Conservation (phyloP, 169 alveolate genomes). For the Amoebophrya sp. region DNA sequence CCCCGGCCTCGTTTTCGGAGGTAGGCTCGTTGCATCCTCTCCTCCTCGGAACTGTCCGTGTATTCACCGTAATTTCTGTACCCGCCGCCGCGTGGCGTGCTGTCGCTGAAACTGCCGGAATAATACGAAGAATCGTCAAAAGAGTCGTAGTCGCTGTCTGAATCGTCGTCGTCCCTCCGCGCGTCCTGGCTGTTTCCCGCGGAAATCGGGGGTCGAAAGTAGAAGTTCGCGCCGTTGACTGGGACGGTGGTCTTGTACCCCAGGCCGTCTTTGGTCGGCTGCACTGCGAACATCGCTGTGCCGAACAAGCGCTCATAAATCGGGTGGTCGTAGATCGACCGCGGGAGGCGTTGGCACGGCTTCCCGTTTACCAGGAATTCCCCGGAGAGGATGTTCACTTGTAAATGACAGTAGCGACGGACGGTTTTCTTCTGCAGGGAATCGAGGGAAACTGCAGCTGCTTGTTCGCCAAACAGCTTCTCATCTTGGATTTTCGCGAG, state of each 20-base stretch:
- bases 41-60: too few species aligned
- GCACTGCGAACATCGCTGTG: constrained; percentile 12
- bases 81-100: background rate
- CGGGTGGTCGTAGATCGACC: background rate
- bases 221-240: background rate
- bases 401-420: background rate
- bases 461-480: too few species aligned
- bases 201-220: background rate
- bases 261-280: constrained; percentile 22
- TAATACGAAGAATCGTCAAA: background rate
- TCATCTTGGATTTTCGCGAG: too few species aligned
- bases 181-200: background rate
- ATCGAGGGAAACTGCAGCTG: background rate
- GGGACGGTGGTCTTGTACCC: background rate
- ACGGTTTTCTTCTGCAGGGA: background rate
- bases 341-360: constrained; percentile 27
- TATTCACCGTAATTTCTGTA: background rate
- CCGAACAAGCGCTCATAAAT: background rate
- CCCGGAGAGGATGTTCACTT: constrained; percentile 13
- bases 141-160: background rate
- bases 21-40: too few species aligned
- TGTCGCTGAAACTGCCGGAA: too few species aligned
- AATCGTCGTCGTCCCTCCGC: too few species aligned
- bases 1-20: too few species aligned
- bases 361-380: constrained; percentile 18